phyloP scores from a whole-genome alignment of 192 early-diverging fungal genomes.

The Coemansia nantahalensis region DNA sequence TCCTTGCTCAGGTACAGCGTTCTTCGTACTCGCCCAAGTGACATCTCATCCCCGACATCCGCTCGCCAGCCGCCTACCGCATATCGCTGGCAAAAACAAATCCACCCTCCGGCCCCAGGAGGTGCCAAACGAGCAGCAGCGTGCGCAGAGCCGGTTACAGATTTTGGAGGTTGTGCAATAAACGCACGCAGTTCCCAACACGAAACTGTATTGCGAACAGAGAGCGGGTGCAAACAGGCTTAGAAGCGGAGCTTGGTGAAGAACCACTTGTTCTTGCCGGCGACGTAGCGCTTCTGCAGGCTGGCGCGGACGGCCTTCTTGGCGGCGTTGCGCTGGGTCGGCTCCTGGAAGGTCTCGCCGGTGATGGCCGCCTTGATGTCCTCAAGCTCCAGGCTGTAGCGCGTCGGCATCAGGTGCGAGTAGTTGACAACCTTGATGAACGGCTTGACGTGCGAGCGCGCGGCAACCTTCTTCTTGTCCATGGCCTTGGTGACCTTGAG shows the following conservation, averaged over 20 bases:
- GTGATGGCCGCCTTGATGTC: conserved; percentile 85
- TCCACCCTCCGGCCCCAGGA: too few species aligned
- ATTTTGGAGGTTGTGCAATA: neutral
- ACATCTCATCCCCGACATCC: too few species aligned
- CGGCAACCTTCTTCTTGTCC: conserved; percentile 93
- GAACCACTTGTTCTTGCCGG: conserved; percentile 99
- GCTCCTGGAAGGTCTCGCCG: conserved; percentile 91
- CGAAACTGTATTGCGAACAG: too few species aligned
- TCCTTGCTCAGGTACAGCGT: conserved; percentile 26
- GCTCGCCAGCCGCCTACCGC: too few species aligned
- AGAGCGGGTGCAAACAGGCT: conserved; percentile 23
- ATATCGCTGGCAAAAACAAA: too few species aligned
- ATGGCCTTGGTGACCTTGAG: conserved; percentile 96
- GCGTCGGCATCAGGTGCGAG: conserved; percentile 99
- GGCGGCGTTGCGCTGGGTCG: conserved; percentile 82
- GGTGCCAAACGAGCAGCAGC: too few species aligned
- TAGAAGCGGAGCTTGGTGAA: conserved; percentile 99
- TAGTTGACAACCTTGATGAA: conserved; percentile 99
- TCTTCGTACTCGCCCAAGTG: too few species aligned
- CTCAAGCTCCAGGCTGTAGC: conserved; percentile 96
- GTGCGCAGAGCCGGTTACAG: neutral
- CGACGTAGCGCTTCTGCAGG: conserved; percentile 96
- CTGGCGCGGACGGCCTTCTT: conserved; percentile 95
- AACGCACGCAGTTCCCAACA: too few species aligned
- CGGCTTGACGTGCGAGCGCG: conserved; percentile 97